phyloP scores from a whole-genome alignment of 2,329 filamentous ascomycete genomes.

The Colletotrichum sp. region DNA sequence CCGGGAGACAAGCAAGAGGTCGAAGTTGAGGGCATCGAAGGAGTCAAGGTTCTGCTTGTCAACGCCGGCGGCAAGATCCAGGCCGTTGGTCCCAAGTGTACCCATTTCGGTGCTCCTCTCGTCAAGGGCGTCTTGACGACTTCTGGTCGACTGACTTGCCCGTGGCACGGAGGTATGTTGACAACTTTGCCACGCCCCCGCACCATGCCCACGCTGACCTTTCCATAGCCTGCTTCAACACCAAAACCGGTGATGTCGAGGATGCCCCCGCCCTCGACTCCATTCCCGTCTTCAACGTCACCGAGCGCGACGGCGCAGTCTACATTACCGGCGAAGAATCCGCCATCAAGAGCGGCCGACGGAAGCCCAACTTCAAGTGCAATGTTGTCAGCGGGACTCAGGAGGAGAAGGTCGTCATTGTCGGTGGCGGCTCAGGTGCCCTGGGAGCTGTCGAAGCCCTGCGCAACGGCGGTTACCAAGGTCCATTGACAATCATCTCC shows the following conservation, averaged over 20 bases:
- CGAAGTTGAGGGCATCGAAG: constrained; percentile 88
- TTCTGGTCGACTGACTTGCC: constrained; percentile 86
- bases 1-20: constrained; percentile 86
- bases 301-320: constrained; percentile 81
- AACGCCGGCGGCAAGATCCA: constrained; percentile 79
- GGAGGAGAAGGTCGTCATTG: constrained; percentile 75
- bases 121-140: constrained; percentile 83
- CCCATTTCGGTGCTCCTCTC: constrained; percentile 91
- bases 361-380: constrained; percentile 78
- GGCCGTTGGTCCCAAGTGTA: constrained; percentile 84
- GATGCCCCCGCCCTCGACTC: constrained; percentile 90
- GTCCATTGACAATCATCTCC: constrained; percentile 81
- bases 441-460: constrained; percentile 84
- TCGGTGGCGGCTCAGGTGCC: constrained; percentile 87
- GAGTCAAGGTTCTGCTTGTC: constrained; percentile 84
- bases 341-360: constrained; percentile 76
- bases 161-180: constrained; percentile 88
- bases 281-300: constrained; percentile 81
- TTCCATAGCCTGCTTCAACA: constrained; percentile 83
- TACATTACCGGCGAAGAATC: constrained; percentile 84
- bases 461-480: constrained; percentile 80
- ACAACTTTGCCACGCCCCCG: not conserved
- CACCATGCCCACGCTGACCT: not conserved
- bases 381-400: constrained; percentile 50
- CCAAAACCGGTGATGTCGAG: constrained; percentile 89